Conservation (phyloP, 148 eudicot species). For the Selenicereus undatus region DNA sequence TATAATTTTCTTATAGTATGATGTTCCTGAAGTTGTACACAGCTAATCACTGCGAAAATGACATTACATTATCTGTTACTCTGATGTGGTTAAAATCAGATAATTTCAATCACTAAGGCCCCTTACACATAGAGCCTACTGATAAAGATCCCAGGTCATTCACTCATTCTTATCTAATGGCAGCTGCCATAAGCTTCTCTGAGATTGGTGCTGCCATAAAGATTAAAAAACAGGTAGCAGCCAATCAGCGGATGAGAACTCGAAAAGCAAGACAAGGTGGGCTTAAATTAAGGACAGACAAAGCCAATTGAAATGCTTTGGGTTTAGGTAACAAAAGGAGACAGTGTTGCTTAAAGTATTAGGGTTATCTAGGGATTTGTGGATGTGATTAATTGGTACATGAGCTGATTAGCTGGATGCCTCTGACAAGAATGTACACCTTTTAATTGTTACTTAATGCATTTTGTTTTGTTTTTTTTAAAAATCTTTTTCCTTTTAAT, state of each 20-base stretch:
- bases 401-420: conserved; percentile 43
- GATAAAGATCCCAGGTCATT: conserved; percentile 16
- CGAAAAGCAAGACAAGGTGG: conserved; percentile 36
- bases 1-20: neutral
- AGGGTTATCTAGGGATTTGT: conserved; percentile 41
- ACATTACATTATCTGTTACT: conserved; percentile 15
- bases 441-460: neutral
- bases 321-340: conserved; percentile 34
- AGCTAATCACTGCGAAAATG: conserved; percentile 29
- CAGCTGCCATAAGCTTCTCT: conserved; percentile 18
- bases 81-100: conserved; percentile 11
- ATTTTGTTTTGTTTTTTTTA: conserved; percentile 16
- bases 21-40: conserved; percentile 23
- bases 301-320: conserved; percentile 47
- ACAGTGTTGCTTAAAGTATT: conserved; percentile 35
- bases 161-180: neutral
- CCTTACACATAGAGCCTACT: conserved; percentile 18
- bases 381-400: conserved; percentile 34
- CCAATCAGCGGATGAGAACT: conserved; percentile 37
- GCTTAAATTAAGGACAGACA: conserved; percentile 42
- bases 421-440: conserved; percentile 34
- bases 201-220: conserved; percentile 29
- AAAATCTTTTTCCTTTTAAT: conserved; percentile 12
- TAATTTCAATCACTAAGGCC: conserved; percentile 21
- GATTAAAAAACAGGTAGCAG: conserved; percentile 21